Conservation (phyloP, 2,329 filamentous ascomycete species). For the Aspergillus ustus region DNA sequence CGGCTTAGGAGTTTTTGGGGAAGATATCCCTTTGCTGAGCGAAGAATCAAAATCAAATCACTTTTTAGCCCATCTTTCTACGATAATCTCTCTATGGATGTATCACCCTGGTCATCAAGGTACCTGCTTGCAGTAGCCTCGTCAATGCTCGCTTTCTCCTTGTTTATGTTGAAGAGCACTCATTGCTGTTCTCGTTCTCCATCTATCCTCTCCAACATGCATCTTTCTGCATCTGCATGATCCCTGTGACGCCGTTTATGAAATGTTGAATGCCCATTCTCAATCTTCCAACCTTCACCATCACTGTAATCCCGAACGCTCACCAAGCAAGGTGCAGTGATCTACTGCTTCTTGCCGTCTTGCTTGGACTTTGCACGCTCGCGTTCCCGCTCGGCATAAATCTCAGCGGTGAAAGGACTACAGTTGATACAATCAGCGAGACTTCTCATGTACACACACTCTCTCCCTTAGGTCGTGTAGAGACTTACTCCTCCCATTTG, state of each 20-base stretch:
- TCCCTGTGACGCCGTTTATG: not conserved
- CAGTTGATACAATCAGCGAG: constrained; percentile 19
- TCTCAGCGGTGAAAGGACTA: constrained; percentile 84
- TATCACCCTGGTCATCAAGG: not conserved
- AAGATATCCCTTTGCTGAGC: constrained; percentile 11
- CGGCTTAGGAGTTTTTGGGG: not conserved
- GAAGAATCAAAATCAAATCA: not conserved
- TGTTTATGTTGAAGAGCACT: constrained; percentile 16
- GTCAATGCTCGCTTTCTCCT: not conserved
- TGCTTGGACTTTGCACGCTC: constrained; percentile 44
- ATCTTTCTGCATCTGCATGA: not conserved
- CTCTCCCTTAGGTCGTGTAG: not conserved
- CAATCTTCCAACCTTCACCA: not conserved
- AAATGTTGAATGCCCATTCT: not conserved
- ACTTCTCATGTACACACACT: not conserved
- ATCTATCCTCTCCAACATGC: not conserved
- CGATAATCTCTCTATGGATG: not conserved
- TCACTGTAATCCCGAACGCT: not conserved
- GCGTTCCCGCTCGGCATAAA: constrained; percentile 76
- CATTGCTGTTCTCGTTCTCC: not conserved
- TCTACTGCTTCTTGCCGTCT: constrained; percentile 44
- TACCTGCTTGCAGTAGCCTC: not conserved
- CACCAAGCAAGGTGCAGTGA: not conserved
- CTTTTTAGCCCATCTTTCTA: not conserved
- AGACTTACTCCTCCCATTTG: constrained; percentile 74